Evolutionary conservation across 495 filamentous ascomycete genomes (phyloP), one percentile per base, ranked within the genome.

Genomic region (Cercophora newfieldiana): DNA sequence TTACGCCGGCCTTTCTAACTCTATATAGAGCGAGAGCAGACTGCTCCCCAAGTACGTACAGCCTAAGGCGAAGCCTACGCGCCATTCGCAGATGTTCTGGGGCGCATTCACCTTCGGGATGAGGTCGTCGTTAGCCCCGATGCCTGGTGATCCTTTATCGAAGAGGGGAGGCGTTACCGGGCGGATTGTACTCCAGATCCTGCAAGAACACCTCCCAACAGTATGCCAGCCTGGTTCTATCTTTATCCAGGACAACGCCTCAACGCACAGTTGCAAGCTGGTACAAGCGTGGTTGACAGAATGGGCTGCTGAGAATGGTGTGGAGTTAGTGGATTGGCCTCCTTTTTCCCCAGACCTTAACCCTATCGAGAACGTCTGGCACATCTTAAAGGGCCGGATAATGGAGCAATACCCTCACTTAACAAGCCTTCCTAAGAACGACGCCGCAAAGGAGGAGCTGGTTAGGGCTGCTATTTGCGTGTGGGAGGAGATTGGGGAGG

Each of bases 161-260:
- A 37, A 33, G 12, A 18, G 61, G 4, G 61, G 61, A 0, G 61
- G 61, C 7, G 61, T 64, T 55, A 24, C 61, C 8, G 49, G 49
- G 8, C 19, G 61, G 26, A 21, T 33, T 64, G 24, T 64, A 64
- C 61, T 64, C 22, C 29, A 25, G 8, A 22, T 5, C 30, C 37
- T 64, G 37, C 19, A 64, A 48, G 61, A 64, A 37, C 19, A 37
- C 50, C 51, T 56, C 6, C 49, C 50, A 5, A 64, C 50, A 16
- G 54, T 55, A 37, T 56, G 28, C 16, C 19, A 16, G 0, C 50
- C 28, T 3, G 50, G 50, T 22, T 22, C 6, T 64, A 64, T 64
- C 18, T 56, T 64, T 29, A 56, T 56, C 25, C 28, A 64, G 25
- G 61, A 64, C 55, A 64, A 64, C 48, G 61, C 29, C 48, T 64